phyloP scores from a whole-genome alignment of 2,329 filamentous ascomycete genomes.

The Bipolaris bicolor region DNA sequence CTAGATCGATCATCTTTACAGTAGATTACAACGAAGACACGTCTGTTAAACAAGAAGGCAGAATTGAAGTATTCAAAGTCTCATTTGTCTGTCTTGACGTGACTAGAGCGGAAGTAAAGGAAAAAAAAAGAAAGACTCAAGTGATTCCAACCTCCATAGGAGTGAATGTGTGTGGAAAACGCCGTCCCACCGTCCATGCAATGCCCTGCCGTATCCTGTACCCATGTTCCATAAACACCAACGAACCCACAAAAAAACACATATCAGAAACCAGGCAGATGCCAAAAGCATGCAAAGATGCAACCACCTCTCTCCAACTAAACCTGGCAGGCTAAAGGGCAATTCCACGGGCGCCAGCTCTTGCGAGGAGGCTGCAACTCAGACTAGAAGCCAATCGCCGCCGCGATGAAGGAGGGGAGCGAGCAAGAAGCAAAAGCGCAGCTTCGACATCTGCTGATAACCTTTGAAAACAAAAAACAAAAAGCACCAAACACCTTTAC shows the following conservation, averaged over 20 bases:
- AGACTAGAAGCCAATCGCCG: conserved; percentile 26
- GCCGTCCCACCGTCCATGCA: conserved; percentile 9
- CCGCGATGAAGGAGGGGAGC: conserved; percentile 13
- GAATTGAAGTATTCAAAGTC: not conserved
- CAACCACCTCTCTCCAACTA: not conserved
- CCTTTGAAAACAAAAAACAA: not conserved
- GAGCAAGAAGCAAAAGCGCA: not conserved
- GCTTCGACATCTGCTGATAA: not conserved
- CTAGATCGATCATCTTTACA: not conserved
- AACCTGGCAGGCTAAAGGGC: conserved; percentile 30
- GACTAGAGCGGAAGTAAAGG: not conserved
- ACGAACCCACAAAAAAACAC: not conserved
- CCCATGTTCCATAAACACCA: not conserved
- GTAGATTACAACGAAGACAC: not conserved
- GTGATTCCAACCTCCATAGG: conserved; percentile 1
- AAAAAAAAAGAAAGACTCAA: not conserved
- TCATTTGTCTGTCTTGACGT: conserved; percentile 2
- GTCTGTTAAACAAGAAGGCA: not conserved
- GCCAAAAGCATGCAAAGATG: conserved; percentile 4
- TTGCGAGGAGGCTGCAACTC: conserved; percentile 25
- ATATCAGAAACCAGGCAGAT: not conserved
- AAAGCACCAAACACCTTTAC: not conserved
- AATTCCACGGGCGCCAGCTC: conserved; percentile 25
- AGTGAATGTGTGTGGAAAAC: conserved; percentile 5
- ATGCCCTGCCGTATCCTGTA: conserved; percentile 3